phyloP scores from a whole-genome alignment of 1,284 basidiomycete genomes.

The Baeospora myosura region DNA sequence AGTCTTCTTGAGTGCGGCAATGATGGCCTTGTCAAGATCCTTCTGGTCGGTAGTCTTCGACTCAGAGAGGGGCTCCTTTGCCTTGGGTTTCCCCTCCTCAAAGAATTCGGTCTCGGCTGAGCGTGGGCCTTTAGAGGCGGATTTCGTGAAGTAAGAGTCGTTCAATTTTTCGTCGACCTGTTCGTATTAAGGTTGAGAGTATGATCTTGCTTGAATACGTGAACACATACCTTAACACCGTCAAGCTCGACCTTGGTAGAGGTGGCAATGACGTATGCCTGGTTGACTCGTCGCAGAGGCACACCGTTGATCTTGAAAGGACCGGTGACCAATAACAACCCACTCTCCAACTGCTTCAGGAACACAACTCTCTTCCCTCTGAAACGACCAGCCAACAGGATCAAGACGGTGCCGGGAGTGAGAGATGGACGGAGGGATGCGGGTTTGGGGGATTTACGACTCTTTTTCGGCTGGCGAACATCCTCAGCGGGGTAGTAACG shows the following conservation, averaged over 20 bases:
- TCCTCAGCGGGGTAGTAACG: slow-evolving; percentile 98
- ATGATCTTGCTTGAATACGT: slow-evolving; percentile 4
- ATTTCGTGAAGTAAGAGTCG: slow-evolving; percentile 93
- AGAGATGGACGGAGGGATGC: slow-evolving; percentile 82
- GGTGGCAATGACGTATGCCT: slow-evolving; percentile 98
- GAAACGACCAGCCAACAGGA: slow-evolving; percentile 97
- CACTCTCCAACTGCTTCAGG: slow-evolving; percentile 93
- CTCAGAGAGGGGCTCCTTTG: slow-evolving; percentile 86
- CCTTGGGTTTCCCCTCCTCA: slow-evolving; percentile 87
- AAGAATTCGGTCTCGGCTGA: slow-evolving; percentile 97
- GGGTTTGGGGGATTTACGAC: slow-evolving; percentile 79
- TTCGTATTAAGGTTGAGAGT: slow-evolving; percentile 13
- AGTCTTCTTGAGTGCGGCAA: slow-evolving; percentile 88
- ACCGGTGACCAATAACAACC: slow-evolving; percentile 92
- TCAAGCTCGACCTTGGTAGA: slow-evolving; percentile 91
- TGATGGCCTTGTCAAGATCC: slow-evolving; percentile 78
- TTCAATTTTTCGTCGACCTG: slow-evolving; percentile 86
- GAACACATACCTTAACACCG: slow-evolving; percentile 59
- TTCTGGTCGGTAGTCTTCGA: slow-evolving; percentile 93
- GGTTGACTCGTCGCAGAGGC: slow-evolving; percentile 95
- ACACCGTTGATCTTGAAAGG: slow-evolving; percentile 99
- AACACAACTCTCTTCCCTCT: slow-evolving; percentile 98
- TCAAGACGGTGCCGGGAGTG: slow-evolving; percentile 92
- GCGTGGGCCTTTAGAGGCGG: slow-evolving; percentile 56
- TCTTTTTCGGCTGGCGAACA: slow-evolving; percentile 84